Base-by-base conservation (phyloP, 441 rosid genomes). In the Syzygium syzygioides region DNA sequence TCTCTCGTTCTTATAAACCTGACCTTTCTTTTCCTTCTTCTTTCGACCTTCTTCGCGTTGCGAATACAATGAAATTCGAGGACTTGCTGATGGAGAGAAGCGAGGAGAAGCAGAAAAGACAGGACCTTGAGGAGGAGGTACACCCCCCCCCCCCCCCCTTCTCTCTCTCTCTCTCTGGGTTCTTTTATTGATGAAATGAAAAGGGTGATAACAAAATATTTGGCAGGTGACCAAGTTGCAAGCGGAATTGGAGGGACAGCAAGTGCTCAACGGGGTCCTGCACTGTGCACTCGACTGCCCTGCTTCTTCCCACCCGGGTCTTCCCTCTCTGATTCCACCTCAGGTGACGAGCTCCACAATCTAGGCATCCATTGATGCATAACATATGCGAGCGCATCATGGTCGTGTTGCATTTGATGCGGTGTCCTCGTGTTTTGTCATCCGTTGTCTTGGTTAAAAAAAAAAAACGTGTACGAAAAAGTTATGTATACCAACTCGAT, bases 1-100 rank as follows among this genome's bases (percentile, higher is more conserved):
- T 87, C 55, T 41, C 86, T 87, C 66, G 41, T 28, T 87, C 17
- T 20, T 62, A 59, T 87, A 55, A 19, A 45, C 19, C 86, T 48
- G n/a, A 52, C 4, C 86, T 60, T 85, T n/a, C 48, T 59, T 45
- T 53, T n/a, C 85, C 28, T 66, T 20, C 50, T 26, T 54, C 57
- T n/a, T 53, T 45, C 37, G 30, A 50, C 55, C 52, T 87, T 80
- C 85, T 30, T 66, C 19, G 55, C 53, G 28, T 26, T 37, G 7
- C 86, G 54, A 88, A 94, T 57, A 45, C 48, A 55, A 97, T 95
- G 98, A 97, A 95, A 92, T 97, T 96, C 92, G 98, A 96, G 92
- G 96, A 97, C 91, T 90, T 93, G 85, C 94, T 95, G 79, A 93
- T 92, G 97, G 95, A 94, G 71, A 90, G 89, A 90, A 90, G 79